Percentiles rank a stretch among this genome's conserved stretches.
Evolutionary conservation across 768 basidiomycete species (phyloP).

Genomic region (Tylopilus vinaceipallidus): DNA sequence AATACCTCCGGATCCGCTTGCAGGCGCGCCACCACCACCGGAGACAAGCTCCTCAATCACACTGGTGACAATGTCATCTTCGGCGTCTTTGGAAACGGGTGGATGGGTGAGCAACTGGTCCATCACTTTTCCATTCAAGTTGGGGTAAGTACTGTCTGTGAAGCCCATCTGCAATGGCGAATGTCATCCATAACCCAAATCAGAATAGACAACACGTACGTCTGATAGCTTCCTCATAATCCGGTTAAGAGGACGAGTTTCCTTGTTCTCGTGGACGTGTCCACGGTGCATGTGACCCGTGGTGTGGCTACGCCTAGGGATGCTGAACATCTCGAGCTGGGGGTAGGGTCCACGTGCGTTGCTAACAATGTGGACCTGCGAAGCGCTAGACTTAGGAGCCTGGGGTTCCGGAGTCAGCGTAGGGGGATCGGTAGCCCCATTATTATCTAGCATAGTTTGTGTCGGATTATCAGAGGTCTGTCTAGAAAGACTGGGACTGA

Average conservation of each 20-base stretch:
- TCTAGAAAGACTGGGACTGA: conserved; percentile 24
- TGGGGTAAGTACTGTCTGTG: conserved; percentile 53
- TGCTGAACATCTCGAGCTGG: conserved; percentile 59
- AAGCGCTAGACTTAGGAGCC: conserved; percentile 15
- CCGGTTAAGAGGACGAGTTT: conserved; percentile 44
- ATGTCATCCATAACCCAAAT: conserved; percentile 8
- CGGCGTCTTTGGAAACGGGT: conserved; percentile 49
- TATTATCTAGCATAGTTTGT: conserved; percentile 4
- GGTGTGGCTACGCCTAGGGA: conserved; percentile 45
- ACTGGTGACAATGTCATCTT: conserved; percentile 65
- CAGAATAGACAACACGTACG: conserved; percentile 39
- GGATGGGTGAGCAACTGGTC: conserved; percentile 44
- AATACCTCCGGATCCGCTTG: conserved; percentile 34
- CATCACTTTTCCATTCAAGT: conserved; percentile 48
- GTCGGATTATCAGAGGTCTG: conserved; percentile 22
- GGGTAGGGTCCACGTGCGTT: conserved; percentile 60
- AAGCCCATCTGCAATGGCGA: conserved; percentile 67
- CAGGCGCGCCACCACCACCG: conserved; percentile 37
- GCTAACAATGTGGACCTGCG: conserved; percentile 52
- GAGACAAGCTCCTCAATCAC: conserved; percentile 59
- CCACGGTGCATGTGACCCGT: conserved; percentile 24
- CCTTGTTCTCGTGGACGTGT: conserved; percentile 18
- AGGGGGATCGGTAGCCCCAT: neutral
- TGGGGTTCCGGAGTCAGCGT: conserved; percentile 13
- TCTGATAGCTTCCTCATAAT: conserved; percentile 62